Conservation (phyloP, 768 basidiomycete species). For the Tulasnella sp. region DNA sequence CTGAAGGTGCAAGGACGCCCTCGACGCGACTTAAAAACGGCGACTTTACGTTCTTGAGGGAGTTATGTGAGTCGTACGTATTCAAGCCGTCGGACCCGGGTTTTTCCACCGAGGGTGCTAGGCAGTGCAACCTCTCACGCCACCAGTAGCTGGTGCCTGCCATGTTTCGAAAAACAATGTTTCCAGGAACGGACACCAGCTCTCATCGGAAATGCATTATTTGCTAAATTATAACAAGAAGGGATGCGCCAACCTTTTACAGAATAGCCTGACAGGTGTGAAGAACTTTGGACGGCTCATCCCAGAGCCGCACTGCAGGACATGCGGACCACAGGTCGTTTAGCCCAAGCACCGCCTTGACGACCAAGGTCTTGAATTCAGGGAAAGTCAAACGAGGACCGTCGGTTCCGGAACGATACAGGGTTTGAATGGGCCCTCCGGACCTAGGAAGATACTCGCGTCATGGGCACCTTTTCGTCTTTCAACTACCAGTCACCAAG, state of each 20-base stretch:
- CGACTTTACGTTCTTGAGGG: neutral
- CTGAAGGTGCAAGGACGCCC: neutral
- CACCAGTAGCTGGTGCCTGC: neutral
- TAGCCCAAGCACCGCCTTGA: neutral
- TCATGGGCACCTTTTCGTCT: neutral
- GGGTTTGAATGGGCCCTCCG: neutral
- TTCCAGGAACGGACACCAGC: neutral
- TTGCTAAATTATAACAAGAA: no score
- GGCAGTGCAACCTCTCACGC: neutral
- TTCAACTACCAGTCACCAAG: no score
- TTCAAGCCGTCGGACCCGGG: neutral
- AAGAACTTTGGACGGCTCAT: no score
- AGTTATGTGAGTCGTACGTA: conserved; percentile 7
- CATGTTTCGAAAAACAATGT: neutral
- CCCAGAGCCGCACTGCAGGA: no score
- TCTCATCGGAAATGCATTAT: neutral
- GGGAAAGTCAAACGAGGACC: neutral
- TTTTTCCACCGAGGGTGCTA: neutral
- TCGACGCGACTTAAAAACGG: neutral
- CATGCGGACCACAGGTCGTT: no score
- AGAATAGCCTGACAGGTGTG: no score
- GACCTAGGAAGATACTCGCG: neutral
- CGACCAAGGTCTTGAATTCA: neutral
- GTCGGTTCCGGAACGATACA: neutral
- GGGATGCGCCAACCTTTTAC: no score